A percentile compares a stretch with the other conserved stretches of the same genome.
phyloP scores from a whole-genome alignment of 1,284 basidiomycete species.

The Pyrrhoderma noxium region DNA sequence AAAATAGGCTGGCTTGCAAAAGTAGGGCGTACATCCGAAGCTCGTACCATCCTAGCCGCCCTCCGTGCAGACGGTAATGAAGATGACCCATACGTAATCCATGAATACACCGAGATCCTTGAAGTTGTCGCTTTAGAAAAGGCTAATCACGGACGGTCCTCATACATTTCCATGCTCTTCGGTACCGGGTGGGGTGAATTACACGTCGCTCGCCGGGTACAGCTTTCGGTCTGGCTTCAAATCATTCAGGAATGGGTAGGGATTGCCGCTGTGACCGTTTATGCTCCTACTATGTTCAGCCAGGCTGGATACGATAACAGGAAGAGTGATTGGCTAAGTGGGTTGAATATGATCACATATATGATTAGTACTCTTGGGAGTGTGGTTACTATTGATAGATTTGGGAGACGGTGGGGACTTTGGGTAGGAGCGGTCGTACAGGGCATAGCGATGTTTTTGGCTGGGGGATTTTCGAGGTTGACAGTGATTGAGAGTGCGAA shows the following conservation, averaged over 20 bases:
- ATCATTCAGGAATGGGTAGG: conserved; percentile 48
- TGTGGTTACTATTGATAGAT: conserved; percentile 40
- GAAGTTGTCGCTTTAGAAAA: conserved; percentile 37
- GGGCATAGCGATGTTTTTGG: conserved; percentile 35
- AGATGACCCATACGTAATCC: conserved; percentile 17
- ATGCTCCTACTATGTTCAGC: conserved; percentile 43
- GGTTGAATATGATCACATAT: conserved; percentile 41
- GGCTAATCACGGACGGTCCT: conserved; percentile 35
- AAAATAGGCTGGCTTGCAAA: conserved; percentile 38
- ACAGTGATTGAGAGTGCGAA: no score
- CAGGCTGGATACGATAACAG: conserved; percentile 38
- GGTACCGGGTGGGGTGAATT: conserved; percentile 36
- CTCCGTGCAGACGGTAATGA: conserved; percentile 24
- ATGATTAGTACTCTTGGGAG: conserved; percentile 39
- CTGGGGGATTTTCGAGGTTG: conserved; percentile 38
- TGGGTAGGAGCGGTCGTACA: conserved; percentile 38
- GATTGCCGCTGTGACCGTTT: conserved; percentile 46
- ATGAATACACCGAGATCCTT: conserved; percentile 36
- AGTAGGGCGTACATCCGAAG: conserved; percentile 41
- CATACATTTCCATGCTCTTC: conserved; percentile 42
- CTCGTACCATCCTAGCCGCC: conserved; percentile 34
- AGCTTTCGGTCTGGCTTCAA: conserved; percentile 43
- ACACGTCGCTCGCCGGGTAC: conserved; percentile 40
- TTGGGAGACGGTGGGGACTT: conserved; percentile 40
- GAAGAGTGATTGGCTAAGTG: conserved; percentile 42